Evolutionary conservation across 805 yeast genomes (phyloP).

Genomic region (Geotrichum ghanense): DNA sequence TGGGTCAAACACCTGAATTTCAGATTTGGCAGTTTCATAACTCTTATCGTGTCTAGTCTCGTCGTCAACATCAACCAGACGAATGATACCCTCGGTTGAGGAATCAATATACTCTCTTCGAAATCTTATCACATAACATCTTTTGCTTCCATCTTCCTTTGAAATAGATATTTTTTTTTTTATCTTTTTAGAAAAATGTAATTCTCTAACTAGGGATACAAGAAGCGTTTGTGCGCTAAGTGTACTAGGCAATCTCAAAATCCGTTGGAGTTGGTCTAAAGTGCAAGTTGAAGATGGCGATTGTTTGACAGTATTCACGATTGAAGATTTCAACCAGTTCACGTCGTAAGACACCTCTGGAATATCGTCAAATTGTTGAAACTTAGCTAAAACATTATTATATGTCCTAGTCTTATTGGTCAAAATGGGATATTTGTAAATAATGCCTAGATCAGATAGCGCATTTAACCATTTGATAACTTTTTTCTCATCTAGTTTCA

Average conservation of each 20-base stretch:
- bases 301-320: not conserved
- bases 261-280: not conserved
- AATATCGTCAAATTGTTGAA: too few species aligned
- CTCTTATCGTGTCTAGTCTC: too few species aligned
- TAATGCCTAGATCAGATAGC: not conserved
- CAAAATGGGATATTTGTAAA: not conserved
- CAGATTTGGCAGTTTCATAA: too few species aligned
- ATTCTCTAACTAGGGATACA: not conserved
- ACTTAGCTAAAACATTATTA: not conserved
- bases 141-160: not conserved
- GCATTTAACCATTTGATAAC: not conserved
- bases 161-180: not conserved
- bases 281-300: not conserved
- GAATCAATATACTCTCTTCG: not conserved
- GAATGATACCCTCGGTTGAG: too few species aligned
- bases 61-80: too few species aligned
- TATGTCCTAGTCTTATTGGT: not conserved
- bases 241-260: not conserved
- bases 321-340: not conserved
- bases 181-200: not conserved
- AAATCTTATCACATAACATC: not conserved
- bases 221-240: not conserved
- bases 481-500: not conserved
- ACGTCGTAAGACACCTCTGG: too few species aligned
- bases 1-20: not conserved